Evolutionary conservation across 805 yeast species (phyloP).

Genomic region (Ogataea ramenticola): DNA sequence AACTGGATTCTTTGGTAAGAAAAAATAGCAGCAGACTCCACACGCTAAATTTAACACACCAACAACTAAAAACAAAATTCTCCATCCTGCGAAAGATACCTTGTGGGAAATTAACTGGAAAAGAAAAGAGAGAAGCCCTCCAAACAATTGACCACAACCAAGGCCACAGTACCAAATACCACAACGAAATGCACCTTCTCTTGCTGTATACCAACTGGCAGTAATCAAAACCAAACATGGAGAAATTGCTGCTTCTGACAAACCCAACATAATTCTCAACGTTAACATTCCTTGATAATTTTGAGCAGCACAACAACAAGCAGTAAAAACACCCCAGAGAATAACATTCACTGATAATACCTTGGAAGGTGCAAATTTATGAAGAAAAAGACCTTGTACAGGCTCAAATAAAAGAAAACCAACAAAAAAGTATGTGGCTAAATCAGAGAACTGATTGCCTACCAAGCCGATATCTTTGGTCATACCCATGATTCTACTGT

Average conservation of each 20-base stretch:
- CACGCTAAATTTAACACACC: slow-evolving; percentile 46
- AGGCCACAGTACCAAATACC: slow-evolving; percentile 28
- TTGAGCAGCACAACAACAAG: slow-evolving; percentile 37
- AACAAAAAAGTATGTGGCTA: slow-evolving; percentile 31
- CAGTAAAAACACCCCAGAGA: slow-evolving; percentile 53
- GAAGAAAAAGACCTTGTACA: slow-evolving; percentile 40
- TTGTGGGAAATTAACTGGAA: slow-evolving; percentile 42
- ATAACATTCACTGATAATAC: slow-evolving; percentile 40
- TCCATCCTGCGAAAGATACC: slow-evolving; percentile 46
- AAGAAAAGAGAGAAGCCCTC: slow-evolving; percentile 41
- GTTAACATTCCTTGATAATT: slow-evolving; percentile 37
- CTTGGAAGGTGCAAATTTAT: slow-evolving; percentile 49
- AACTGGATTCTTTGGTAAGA: slow-evolving; percentile 45
- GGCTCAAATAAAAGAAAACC: slow-evolving; percentile 55
- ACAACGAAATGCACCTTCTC: slow-evolving; percentile 26
- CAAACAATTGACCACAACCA: slow-evolving; percentile 38
- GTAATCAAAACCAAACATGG: slow-evolving; percentile 29
- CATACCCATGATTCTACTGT: slow-evolving; percentile 50
- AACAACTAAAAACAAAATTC: slow-evolving; percentile 49
- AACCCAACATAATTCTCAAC: slow-evolving; percentile 26
- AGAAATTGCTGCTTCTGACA: slow-evolving; percentile 22
- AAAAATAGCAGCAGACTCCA: slow-evolving; percentile 36
- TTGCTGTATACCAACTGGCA: slow-evolving; percentile 24
- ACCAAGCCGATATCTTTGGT: slow-evolving; percentile 39
- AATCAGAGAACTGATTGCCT: slow-evolving; percentile 28